phyloP scores from a whole-genome alignment of 306 rosid species.

The Inga leiocalycina region DNA sequence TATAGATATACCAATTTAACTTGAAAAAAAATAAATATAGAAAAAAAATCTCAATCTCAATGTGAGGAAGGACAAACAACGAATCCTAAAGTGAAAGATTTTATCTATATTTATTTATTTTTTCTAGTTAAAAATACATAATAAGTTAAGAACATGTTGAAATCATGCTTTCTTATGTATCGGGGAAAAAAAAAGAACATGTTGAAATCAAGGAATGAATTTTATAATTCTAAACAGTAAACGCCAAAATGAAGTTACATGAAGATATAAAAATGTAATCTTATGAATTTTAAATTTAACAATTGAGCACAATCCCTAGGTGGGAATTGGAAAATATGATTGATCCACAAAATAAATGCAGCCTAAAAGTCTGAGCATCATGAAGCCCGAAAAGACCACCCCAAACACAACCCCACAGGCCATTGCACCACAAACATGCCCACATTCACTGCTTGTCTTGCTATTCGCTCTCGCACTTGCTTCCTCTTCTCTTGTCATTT shows the following conservation, averaged over 20 bases:
- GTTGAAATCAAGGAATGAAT: not conserved
- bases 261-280: not conserved
- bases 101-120: no score
- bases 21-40: no score
- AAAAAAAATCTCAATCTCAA: no score
- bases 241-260: not conserved
- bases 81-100: no score
- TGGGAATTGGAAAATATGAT: slow-evolving; percentile 39
- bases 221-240: not conserved
- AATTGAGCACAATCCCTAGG: slow-evolving; percentile 22
- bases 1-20: no score
- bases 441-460: not conserved
- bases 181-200: no score
- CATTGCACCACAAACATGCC: slow-evolving; percentile 42
- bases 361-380: slow-evolving; percentile 34
- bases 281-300: not conserved
- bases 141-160: no score
- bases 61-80: no score
- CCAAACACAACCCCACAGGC: slow-evolving; percentile 51
- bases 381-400: slow-evolving; percentile 43
- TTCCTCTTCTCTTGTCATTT: slow-evolving; percentile 14
- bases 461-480: not conserved
- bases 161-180: no score
- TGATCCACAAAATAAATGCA: slow-evolving; percentile 35
- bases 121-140: no score